Conservation (phyloP, 352 stramenopile genomes). For the Phytophthora sansomeana region DNA sequence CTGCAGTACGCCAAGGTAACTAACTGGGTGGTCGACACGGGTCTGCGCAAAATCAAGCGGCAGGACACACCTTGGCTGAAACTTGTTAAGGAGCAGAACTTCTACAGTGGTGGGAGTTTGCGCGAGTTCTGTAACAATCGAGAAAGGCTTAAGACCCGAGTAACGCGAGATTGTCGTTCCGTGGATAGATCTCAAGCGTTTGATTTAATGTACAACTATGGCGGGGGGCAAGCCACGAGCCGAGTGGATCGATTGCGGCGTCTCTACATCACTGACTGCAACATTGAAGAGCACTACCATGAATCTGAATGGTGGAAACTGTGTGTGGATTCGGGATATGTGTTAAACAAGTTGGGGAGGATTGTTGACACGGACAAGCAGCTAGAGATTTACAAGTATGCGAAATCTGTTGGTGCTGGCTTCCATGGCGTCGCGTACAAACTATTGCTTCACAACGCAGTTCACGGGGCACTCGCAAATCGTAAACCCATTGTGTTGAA, state of each 20-base stretch:
- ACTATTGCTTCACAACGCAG: conserved; percentile 26
- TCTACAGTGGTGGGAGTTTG: conserved; percentile 26
- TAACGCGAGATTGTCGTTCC: conserved; percentile 1
- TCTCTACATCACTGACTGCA: conserved; percentile 30
- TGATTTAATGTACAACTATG: conserved; percentile 22
- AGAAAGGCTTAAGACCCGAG: not conserved
- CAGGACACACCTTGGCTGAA: no score
- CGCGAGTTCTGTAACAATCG: conserved; percentile 23
- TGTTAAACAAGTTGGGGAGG: conserved; percentile 20
- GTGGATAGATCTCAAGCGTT: conserved; percentile 7
- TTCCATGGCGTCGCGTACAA: conserved; percentile 19
- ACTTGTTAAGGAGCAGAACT: conserved; percentile 28
- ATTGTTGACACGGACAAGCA: conserved; percentile 25
- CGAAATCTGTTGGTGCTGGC: conserved; percentile 25
- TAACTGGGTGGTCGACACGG: conserved; percentile 25
- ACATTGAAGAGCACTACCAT: conserved; percentile 20
- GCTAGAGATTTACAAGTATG: conserved; percentile 27
- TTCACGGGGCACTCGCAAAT: conserved; percentile 20
- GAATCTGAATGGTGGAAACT: conserved; percentile 3
- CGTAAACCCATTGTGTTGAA: conserved; percentile 24
- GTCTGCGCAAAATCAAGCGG: conserved; percentile 11
- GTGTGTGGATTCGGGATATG: conserved; percentile 25
- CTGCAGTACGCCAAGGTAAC: conserved; percentile 32
- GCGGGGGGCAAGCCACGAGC: not conserved
- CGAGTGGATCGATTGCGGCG: conserved; percentile 28